Evolutionary conservation across 345 rosid genomes (phyloP).

Genomic region (Citrus sp.): DNA sequence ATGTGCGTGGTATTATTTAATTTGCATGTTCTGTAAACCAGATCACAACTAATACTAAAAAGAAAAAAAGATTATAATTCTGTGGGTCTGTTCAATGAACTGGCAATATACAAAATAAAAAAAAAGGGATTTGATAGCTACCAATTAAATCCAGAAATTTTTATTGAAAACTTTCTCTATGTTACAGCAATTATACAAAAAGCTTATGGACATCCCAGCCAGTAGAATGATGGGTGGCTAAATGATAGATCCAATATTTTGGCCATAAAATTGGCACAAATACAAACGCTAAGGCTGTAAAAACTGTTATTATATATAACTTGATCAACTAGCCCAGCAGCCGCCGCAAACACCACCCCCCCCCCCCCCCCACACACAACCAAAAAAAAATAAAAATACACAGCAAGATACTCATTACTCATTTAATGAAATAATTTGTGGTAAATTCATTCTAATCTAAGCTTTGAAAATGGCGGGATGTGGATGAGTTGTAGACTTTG

Average conservation of each 20-base stretch:
- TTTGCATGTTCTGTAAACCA: too few relatives aligned
- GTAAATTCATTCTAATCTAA: neutral
- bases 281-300: neutral
- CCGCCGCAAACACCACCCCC: accelerated
- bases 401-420: slow-evolving; percentile 4
- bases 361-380: neutral
- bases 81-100: too few relatives aligned
- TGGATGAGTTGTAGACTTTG: neutral
- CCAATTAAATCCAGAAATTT: too few relatives aligned
- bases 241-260: neutral
- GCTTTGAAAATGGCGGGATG: neutral
- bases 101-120: too few relatives aligned
- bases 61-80: too few relatives aligned
- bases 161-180: neutral
- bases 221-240: slow-evolving; percentile 1
- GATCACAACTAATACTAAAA: too few relatives aligned
- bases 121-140: too few relatives aligned
- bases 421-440: neutral
- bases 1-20: neutral
- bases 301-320: neutral
- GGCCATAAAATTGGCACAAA: neutral
- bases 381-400: too few relatives aligned
- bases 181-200: slow-evolving; percentile 10
- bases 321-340: neutral
- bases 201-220: slow-evolving; percentile 18